Evolutionary conservation across 1,284 basidiomycete species (phyloP).

Genomic region (Trametes polyzona): DNA sequence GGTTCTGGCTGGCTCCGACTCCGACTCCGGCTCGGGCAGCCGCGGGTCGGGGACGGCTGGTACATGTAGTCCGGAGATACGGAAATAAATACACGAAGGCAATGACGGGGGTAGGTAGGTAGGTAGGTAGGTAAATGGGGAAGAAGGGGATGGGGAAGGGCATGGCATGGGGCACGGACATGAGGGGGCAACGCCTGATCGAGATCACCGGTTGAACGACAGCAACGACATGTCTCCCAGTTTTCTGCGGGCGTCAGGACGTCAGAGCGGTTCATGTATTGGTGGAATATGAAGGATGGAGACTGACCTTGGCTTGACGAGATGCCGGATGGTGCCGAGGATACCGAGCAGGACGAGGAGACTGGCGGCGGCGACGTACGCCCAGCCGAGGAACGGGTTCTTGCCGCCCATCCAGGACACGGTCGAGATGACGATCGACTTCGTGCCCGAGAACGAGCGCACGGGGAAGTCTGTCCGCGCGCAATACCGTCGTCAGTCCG

Average conservation of each 20-base stretch:
- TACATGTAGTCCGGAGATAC: constrained; percentile 30
- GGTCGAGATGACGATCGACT: constrained; percentile 95
- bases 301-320: constrained; percentile 88
- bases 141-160: neutral
- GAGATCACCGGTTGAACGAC: constrained; percentile 76
- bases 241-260: constrained; percentile 48
- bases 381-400: constrained; percentile 96
- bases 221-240: constrained; percentile 84
- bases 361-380: constrained; percentile 89
- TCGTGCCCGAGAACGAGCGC: constrained; percentile 89
- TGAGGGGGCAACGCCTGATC: neutral
- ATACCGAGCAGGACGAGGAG: constrained; percentile 90
- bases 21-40: constrained; percentile 20
- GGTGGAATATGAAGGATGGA: constrained; percentile 33
- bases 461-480: constrained; percentile 88
- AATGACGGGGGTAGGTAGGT: neutral
- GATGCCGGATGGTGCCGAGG: constrained; percentile 88
- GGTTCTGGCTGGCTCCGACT: too few relatives aligned
- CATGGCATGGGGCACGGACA: neutral
- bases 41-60: constrained; percentile 17
- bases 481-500: constrained; percentile 5
- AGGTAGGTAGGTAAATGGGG: neutral
- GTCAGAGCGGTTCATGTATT: constrained; percentile 15
- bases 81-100: constrained; percentile 20
- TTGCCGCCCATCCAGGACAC: constrained; percentile 99